Base-by-base conservation (phyloP, 2,329 filamentous ascomycete genomes). In the Raffaelea ambrosiae region DNA sequence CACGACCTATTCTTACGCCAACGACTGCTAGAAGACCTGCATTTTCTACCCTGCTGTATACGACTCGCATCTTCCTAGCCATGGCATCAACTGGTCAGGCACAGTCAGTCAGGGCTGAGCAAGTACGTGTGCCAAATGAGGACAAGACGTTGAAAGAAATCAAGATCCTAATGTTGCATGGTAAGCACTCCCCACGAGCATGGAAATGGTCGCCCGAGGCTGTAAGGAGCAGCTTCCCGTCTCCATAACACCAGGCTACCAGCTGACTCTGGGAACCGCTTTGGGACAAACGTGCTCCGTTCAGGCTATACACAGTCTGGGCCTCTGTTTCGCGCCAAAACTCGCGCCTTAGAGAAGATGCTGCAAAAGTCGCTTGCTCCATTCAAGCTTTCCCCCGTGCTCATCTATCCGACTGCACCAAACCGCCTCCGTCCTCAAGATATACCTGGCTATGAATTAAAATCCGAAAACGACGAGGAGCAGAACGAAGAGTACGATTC, bases 241-340 rank as follows among this genome's bases (percentile, higher is more conserved):
- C n/a, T n/a, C n/a, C n/a, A n/a, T n/a, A n/a, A n/a, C n/a, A n/a
- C n/a, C n/a, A n/a, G n/a, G n/a, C n/a, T n/a, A n/a, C n/a, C n/a
- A n/a, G n/a, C n/a, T n/a, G n/a, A n/a, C n/a, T n/a, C 7, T 29
- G 26, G 26, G 7, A 29, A 29, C 26, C n/a, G n/a, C n/a, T n/a
- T n/a, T n/a, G n/a, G n/a, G n/a, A n/a, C n/a, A 7, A 29, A 29
- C 13, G 26, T 7, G 7, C 26, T 29, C 45, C 36, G 40, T 35
- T 11, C 48, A 83, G 86, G 91, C 65, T 96, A 83, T 76, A 95
- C 91, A 8, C 91, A 97, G 72, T 94, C 87, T 23, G 89, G 90
- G 4, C 66, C 83, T 4, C 72, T 89, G 53, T 96, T 96, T 77
- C 84, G 81, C 62, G 79, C 84, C 64, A 96, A 96, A 70, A 94